Base-by-base conservation (phyloP, 2,329 filamentous ascomycete species). In the Cytospora mali region DNA sequence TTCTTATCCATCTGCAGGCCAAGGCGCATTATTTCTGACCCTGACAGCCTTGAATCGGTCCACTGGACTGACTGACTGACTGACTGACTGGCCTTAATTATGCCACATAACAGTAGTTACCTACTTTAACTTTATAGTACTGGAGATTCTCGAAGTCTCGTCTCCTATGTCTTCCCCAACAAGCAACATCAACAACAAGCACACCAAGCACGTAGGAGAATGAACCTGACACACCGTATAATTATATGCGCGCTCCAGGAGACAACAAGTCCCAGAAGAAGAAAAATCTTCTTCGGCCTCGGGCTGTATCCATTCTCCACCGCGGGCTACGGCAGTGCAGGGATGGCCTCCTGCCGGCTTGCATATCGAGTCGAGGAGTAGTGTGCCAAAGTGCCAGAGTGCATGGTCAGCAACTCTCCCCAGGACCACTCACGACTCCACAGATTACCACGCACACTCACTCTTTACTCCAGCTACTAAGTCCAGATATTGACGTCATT, bases 271-370 rank as follows among this genome's bases (percentile, higher is more conserved):
- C n/a, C 42, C 7, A 46, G 35, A 18, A 21, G 49, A 27, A 27
- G 42, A 60, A 60, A 53, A 54, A n/a, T 49, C 58, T 60, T 54
- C 50, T 46, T 59, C 39, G 57, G 50, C 50, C 31, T 54, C 50
- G 57, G 57, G 29, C 57, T 60, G 49, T 31, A 29, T 53, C 50
- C 58, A 60, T 21, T 28, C 58, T 54, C 58, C 58, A 60, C 50
- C 27, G 18, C 13, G 14, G 57, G 4, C n/a, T n/a, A 23, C 42
- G 42, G 42, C n/a, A 46, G 42, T 21, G 42, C 42, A 33, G 31
- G 31, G 31, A 13, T 6, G 18, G 14, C 16, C 16, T 33, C 10
- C 14, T 6, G 18, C 35, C 16, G 35, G 35, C 16, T 18, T 42
- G 18, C 35, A 42, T 33, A 9, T n/a, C 18, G 18, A 42, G 35